These are phyloP conservation scores for Ophiostoma piceae DNA, from an alignment of 2,329 filamentous ascomycete species.

Conservation along the genomic window DNA sequence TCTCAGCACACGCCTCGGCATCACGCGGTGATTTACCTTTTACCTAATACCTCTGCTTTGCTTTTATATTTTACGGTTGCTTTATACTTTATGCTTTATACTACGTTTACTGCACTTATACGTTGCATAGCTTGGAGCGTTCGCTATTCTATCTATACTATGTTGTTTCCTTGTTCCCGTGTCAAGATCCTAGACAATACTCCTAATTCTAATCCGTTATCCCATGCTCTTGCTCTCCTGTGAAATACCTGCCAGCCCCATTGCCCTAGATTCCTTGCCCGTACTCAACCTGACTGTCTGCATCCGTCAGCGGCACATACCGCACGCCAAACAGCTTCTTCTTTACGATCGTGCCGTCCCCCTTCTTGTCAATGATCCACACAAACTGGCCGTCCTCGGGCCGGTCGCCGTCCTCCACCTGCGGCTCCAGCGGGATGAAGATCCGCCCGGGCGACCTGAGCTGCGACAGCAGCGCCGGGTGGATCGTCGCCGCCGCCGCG, in stretches of 20 bases:
- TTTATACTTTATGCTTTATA: neutral
- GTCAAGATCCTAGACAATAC: constrained; percentile 2
- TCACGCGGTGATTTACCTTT: constrained; percentile 3
- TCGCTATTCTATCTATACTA: constrained; percentile 1
- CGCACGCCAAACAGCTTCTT: constrained; percentile 63
- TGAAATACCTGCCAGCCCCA: neutral
- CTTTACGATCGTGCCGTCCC: constrained; percentile 54
- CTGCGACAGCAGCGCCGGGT: constrained; percentile 68
- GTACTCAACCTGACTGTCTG: neutral
- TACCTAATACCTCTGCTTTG: neutral
- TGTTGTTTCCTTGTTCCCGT: neutral
- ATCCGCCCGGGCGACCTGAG: constrained; percentile 71
- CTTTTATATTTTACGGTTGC: neutral
- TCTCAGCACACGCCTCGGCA: constrained; percentile 21
- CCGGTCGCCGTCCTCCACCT: constrained; percentile 45
- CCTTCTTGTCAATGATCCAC: constrained; percentile 69
- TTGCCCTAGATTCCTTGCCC: neutral
- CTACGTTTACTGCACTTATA: neutral
- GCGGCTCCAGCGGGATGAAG: constrained; percentile 73
- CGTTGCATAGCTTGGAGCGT: neutral
- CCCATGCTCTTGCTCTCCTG: neutral
- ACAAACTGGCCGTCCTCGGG: constrained; percentile 53
- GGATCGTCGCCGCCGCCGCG: constrained; percentile 71
- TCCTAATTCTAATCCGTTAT: neutral
- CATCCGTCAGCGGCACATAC: constrained; percentile 51